Conservation (phyloP, 805 yeast species). For the Metschnikowia reukaufii region DNA sequence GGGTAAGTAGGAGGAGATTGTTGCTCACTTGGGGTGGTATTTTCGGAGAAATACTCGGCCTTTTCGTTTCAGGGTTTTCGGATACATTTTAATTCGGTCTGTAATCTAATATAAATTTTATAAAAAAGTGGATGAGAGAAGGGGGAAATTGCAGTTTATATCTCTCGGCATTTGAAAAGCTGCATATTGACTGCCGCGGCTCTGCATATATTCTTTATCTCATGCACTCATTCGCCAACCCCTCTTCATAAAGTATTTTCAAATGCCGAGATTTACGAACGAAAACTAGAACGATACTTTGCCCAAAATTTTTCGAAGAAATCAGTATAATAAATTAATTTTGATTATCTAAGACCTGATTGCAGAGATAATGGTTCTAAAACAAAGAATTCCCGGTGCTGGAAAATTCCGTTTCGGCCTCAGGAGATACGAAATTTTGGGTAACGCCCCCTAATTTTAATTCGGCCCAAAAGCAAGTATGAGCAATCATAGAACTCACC, state of each 20-base stretch:
- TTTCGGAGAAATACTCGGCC: background rate
- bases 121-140: background rate
- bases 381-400: no score
- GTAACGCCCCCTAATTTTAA: background rate
- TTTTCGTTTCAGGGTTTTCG: constrained; percentile 8
- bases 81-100: constrained; percentile 3
- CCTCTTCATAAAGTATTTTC: background rate
- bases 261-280: constrained; percentile 1
- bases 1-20: constrained; percentile 6
- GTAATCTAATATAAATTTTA: background rate
- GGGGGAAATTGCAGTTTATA: constrained; percentile 6
- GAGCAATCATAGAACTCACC: background rate
- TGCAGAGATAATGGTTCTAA: no score
- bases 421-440: no score
- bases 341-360: no score
- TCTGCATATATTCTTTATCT: constrained; percentile 1
- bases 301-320: no score
- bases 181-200: constrained; percentile 2
- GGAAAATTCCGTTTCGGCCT: no score
- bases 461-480: background rate
- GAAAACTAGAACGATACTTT: background rate
- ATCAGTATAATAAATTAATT: no score
- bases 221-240: constrained; percentile 1
- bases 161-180: constrained; percentile 11
- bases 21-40: constrained; percentile 4